Conservation (phyloP, 768 basidiomycete genomes). For the Lenzites betulinus region DNA sequence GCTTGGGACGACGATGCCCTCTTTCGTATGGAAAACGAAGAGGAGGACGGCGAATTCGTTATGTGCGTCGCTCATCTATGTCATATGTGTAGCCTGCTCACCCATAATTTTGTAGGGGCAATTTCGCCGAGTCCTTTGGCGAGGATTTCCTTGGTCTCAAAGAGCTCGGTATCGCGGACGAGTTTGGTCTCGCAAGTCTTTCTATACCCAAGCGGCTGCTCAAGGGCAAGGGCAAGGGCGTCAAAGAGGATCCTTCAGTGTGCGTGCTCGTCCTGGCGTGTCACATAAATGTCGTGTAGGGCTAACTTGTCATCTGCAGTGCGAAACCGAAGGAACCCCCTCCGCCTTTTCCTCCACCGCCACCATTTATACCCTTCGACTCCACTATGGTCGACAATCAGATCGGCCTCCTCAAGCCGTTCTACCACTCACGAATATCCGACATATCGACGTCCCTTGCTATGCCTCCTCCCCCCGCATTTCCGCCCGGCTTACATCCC, state of each 20-base stretch:
- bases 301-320: constrained; percentile 34
- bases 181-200: constrained; percentile 77
- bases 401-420: constrained; percentile 81
- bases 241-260: constrained; percentile 44
- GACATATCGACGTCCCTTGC: constrained; percentile 38
- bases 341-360: constrained; percentile 83
- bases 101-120: constrained; percentile 52
- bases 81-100: neutral
- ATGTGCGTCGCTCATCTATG: constrained; percentile 45
- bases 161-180: constrained; percentile 85
- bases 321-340: constrained; percentile 73
- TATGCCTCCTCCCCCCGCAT: constrained; percentile 21
- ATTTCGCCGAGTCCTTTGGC: constrained; percentile 84
- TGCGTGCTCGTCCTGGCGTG: constrained; percentile 39
- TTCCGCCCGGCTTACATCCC: constrained; percentile 22
- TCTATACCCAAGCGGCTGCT: constrained; percentile 78
- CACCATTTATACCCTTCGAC: constrained; percentile 74
- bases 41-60: constrained; percentile 64
- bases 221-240: constrained; percentile 56
- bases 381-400: constrained; percentile 69
- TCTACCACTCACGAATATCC: constrained; percentile 63
- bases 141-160: constrained; percentile 92
- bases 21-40: constrained; percentile 57
- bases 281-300: neutral
- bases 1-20: constrained; percentile 63